Evolutionary conservation across 2,329 filamentous ascomycete genomes (phyloP), one percentile per base, ranked within the genome.

Genomic region (Arthrinium puccinioides): DNA sequence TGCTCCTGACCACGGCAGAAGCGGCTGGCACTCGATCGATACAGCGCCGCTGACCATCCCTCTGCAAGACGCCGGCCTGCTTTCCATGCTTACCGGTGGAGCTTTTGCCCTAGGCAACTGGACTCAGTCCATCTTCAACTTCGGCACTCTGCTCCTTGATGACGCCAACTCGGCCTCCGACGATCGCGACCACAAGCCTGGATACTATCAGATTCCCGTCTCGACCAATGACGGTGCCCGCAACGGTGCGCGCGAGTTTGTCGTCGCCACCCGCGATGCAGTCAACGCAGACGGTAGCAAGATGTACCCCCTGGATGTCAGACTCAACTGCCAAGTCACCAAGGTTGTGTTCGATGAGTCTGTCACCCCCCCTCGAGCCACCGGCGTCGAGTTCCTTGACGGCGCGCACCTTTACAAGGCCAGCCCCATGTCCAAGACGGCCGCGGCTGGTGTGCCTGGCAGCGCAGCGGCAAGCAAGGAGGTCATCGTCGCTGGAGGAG

Each of bases 131-230:
- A 24, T 62, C 15, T 39, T 52, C 25, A 53, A 55, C 27, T 57
- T 70, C 13, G 58, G 55, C 4, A 57, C 63, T 19, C 56, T 72
- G 5, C 53, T 76, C 9, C 50, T 64, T 3, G 63, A 63, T 14
- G 72, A 80, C 42, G 62, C 68, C 44, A 79, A 79, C 53, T 63
- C 65, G 30, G 62, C 69, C 44, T 52, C 54, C 18, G 42, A 55
- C 0, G 32, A 35, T 0, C 66, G 73, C 18, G 76, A 80, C 48
- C 54, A 54, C 15, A 48, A 55, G 4, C 60, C 66, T 20, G 68
- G 64, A 1, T 59, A 73, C 24, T 80, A 71, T 52, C 75, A 82
- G 46, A 69, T 83, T 5, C 77, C 79, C 4, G 52, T 81, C 20
- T 64, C 67, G 1, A 70, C 72, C 43, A 59, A 66, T n/a, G 52